Conservation (phyloP, 2,329 filamentous ascomycete species). For the Ramichloridium luteum region DNA sequence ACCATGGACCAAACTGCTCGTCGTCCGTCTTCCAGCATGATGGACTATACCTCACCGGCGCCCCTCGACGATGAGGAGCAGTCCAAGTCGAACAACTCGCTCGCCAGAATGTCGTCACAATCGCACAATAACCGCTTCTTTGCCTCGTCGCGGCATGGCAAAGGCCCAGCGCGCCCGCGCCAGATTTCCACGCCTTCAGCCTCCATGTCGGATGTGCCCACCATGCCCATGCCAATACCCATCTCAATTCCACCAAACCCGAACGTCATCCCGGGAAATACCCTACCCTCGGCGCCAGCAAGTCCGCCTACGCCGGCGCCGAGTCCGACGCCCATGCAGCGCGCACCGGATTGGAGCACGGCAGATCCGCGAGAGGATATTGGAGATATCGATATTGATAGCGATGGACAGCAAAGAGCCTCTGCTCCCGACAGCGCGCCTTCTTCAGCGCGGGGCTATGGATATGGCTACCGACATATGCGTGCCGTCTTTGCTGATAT, state of each 20-base stretch:
- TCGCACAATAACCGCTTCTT: constrained; percentile 23
- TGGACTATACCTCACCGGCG: constrained; percentile 20
- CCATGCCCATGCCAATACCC: constrained; percentile 34
- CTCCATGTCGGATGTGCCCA: constrained; percentile 17
- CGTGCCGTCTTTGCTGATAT: constrained; percentile 69
- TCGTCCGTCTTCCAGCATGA: constrained; percentile 16
- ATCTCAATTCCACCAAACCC: constrained; percentile 27
- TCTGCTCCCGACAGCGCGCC: constrained; percentile 16
- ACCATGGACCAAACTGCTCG: constrained; percentile 11
- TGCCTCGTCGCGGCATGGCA: constrained; percentile 18
- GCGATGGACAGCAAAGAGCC: constrained; percentile 11
- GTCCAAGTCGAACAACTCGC: constrained; percentile 13
- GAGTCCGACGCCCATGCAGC: constrained; percentile 51
- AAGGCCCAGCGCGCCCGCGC: constrained; percentile 29
- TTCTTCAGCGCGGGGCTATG: constrained; percentile 17
- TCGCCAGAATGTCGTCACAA: constrained; percentile 22
- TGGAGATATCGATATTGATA: constrained; percentile 35
- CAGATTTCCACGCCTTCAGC: constrained; percentile 33
- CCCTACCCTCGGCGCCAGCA: constrained; percentile 52
- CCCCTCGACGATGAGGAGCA: constrained; percentile 8
- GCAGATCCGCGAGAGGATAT: constrained; percentile 71
- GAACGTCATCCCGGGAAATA: constrained; percentile 44
- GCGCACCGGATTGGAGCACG: constrained; percentile 61
- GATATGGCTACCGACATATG: constrained; percentile 52
- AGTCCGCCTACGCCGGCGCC: constrained; percentile 57